phyloP scores from a whole-genome alignment of 257 asterid genomes.

The Primulina tabacum region DNA sequence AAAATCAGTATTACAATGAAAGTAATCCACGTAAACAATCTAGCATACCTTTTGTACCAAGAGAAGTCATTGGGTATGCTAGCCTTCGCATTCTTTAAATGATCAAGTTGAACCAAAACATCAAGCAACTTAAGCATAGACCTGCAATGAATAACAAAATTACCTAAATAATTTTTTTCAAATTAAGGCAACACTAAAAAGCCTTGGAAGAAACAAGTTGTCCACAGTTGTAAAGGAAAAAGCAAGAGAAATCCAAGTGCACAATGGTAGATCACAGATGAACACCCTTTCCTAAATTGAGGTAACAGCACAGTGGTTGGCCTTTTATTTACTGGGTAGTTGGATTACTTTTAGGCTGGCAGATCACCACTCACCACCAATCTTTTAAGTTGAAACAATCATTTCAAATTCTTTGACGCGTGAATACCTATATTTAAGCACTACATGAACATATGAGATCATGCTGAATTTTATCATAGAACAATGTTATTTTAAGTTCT shows the following conservation, averaged over 20 bases:
- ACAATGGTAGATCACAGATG: neutral
- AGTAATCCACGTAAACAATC: neutral
- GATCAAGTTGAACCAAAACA: constrained; percentile 94
- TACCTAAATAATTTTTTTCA: constrained; percentile 6
- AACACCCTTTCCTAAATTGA: neutral
- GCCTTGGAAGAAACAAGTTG: constrained; percentile 12
- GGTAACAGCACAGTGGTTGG: neutral
- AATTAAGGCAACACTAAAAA: constrained; percentile 18
- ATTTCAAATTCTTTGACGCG: neutral
- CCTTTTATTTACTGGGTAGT: neutral
- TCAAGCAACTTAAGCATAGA: constrained; percentile 92
- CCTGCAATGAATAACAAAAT: constrained; percentile 55
- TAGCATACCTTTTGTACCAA: constrained; percentile 93
- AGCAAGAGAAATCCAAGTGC: neutral
- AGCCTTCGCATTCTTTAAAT: constrained; percentile 97
- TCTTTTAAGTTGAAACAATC: neutral
- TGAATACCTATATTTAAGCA: neutral
- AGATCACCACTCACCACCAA: neutral
- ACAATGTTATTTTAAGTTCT: neutral
- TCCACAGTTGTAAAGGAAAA: neutral
- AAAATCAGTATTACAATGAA: neutral
- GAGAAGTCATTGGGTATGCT: constrained; percentile 98
- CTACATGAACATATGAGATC: neutral
- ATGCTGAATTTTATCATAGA: neutral
- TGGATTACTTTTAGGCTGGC: neutral